phyloP scores from a whole-genome alignment of 2,329 filamentous ascomycete genomes.

The Thermochaetoides dissita region DNA sequence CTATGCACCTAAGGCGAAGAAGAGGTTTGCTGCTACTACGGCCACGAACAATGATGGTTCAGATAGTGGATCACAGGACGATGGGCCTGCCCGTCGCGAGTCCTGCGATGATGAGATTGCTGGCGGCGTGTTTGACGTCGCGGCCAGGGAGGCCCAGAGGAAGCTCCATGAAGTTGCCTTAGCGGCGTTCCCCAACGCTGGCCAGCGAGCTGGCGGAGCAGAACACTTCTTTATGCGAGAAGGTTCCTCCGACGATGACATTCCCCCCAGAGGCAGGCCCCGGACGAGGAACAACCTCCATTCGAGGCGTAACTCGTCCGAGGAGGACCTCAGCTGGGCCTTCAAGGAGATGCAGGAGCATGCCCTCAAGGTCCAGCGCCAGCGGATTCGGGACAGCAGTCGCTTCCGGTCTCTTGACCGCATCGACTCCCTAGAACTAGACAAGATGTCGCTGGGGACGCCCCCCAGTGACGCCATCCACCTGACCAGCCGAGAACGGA shows the following conservation, averaged over 20 bases:
- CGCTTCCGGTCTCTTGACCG: conserved; percentile 16
- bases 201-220: conserved; percentile 53
- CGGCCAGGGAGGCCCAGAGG: conserved; percentile 65
- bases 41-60: conserved; percentile 18
- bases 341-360: conserved; percentile 70
- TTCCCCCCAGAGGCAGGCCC: conserved; percentile 22
- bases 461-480: conserved; percentile 23
- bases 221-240: conserved; percentile 57
- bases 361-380: conserved; percentile 32
- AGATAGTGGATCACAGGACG: conserved; percentile 17
- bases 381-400: conserved; percentile 18
- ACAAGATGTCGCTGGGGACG: conserved; percentile 23
- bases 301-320: conserved; percentile 44
- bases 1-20: conserved; percentile 35
- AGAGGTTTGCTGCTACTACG: conserved; percentile 21
- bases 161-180: conserved; percentile 66
- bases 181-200: conserved; percentile 62
- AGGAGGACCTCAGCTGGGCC: conserved; percentile 54
- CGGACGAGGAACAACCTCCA: conserved; percentile 16
- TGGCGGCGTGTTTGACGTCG: conserved; percentile 64
- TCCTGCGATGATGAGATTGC: conserved; percentile 62
- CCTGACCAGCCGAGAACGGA: conserved; percentile 18
- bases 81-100: conserved; percentile 43
- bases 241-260: conserved; percentile 43
- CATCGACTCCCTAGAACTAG: conserved; percentile 22